Percentiles rank a stretch among this genome's conserved stretches.
These are phyloP conservation scores for Malassezia restricta DNA, from an alignment of 1,284 basidiomycete species.

Conservation along the genomic window DNA sequence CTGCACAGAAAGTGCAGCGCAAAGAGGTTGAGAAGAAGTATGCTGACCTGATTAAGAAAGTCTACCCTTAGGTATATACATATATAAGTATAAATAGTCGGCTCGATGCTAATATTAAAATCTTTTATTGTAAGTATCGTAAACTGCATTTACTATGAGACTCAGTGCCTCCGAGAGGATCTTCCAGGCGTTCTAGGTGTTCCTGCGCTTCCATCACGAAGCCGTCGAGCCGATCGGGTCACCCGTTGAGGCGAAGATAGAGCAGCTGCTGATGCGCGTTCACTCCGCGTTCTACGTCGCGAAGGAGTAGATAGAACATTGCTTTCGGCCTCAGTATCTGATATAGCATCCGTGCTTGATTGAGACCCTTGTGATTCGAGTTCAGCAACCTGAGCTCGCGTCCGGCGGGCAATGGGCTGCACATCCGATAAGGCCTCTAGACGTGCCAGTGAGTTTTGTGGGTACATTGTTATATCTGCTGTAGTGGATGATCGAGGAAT, in stretches of 20 bases:
- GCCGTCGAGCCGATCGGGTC: constrained; percentile 8
- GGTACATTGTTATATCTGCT: constrained; percentile 1
- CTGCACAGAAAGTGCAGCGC: constrained; percentile 42
- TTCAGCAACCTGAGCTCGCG: constrained; percentile 12
- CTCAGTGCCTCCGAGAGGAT: background rate
- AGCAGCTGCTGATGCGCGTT: background rate
- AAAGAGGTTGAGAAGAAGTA: constrained; percentile 40
- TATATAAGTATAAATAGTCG: background rate
- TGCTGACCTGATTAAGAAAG: constrained; percentile 31
- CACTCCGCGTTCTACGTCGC: background rate
- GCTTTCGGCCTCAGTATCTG: background rate
- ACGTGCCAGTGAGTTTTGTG: constrained; percentile 10
- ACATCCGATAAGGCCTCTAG: constrained; percentile 6
- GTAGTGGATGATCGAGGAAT: background rate
- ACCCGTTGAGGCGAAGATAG: background rate
- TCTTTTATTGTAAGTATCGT: too few species aligned
- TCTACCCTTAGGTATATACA: constrained; percentile 21
- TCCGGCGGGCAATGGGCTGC: constrained; percentile 13
- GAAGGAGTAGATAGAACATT: background rate
- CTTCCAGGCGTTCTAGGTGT: background rate
- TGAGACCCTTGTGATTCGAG: constrained; percentile 14
- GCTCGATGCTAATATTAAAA: too few species aligned
- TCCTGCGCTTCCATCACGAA: background rate
- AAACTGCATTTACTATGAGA: background rate
- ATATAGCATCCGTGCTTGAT: background rate